phyloP scores from a whole-genome alignment of 192 early-diverging fungal species.

The Allomyces macrogynus region DNA sequence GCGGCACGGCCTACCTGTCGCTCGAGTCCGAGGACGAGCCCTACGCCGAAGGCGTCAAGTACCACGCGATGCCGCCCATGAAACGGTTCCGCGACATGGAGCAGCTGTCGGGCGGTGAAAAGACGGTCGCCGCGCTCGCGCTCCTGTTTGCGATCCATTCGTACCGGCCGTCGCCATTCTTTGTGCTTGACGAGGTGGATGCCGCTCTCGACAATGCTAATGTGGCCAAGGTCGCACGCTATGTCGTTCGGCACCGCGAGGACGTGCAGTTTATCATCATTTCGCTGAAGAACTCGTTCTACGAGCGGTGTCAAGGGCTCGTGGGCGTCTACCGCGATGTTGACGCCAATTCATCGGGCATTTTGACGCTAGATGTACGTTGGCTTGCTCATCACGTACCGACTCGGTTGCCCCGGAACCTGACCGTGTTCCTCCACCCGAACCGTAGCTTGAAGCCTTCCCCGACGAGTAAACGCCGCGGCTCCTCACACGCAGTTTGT shows the following conservation, averaged over 20 bases:
- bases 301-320: slow-evolving; percentile 75
- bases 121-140: slow-evolving; percentile 90
- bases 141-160: slow-evolving; percentile 90
- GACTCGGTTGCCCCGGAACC: too few species aligned
- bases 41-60: slow-evolving; percentile 80
- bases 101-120: slow-evolving; percentile 94
- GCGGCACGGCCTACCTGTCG: slow-evolving; percentile 84
- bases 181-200: slow-evolving; percentile 98
- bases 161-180: slow-evolving; percentile 92
- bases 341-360: slow-evolving; percentile 54
- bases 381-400: too few species aligned
- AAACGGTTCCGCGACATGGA: slow-evolving; percentile 99
- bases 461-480: too few species aligned
- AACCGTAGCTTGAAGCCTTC: too few species aligned
- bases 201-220: slow-evolving; percentile 95
- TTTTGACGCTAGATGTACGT: slow-evolving; percentile 49
- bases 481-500: too few species aligned
- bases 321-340: slow-evolving; percentile 95
- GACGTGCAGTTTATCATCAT: slow-evolving; percentile 95
- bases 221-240: slow-evolving; percentile 76
- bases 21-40: slow-evolving; percentile 90
- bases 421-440: too few species aligned
- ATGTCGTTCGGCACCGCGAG: slow-evolving; percentile 31
- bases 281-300: slow-evolving; percentile 81
- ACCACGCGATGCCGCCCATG: slow-evolving; percentile 98